Base-by-base conservation (phyloP, 805 yeast genomes). In the Ogataea wickerhamii region DNA sequence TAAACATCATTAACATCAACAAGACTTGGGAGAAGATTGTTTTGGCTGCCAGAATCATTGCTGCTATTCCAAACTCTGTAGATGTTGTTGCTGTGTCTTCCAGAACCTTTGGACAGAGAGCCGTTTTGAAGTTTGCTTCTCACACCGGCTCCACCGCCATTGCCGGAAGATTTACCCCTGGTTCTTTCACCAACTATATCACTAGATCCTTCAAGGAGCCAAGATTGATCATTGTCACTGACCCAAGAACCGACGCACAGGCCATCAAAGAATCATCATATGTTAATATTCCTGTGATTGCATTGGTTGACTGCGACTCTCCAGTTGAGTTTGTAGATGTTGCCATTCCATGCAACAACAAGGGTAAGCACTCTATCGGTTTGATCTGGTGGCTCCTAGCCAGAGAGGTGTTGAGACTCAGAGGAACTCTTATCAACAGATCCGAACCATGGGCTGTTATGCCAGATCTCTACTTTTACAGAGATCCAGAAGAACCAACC, bases 131-230 rank as follows among this genome's bases (percentile, higher is more conserved):
- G 80, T 93, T 84, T 68, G 97, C 99, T 68, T 87, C 96, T 63
- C 98, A 93, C 89, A 89, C 98, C 63, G 98, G 98, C 74, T 96
- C 98, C 60, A 91, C 98, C 61, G 89, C 99, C 70, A 91, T 93
- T 77, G 99, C 98, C 63, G 99, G 99, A 77, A 88, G 99, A 80
- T 93, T 93, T 86, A 93, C 98, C 64, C 99, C 99, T 76, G 99
- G 99, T 87, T 82, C 85, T 79, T 93, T 93, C 93, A 93, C 99
- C 71, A 93, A 93, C 81, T 93, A 93, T 80, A 93, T 91, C 80
- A 93, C 98, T 75, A 91, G 97, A 78, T 87, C 97, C 62, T 93
- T 93, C 96, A 93, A 91, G 80, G 99, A 93, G 81, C 99, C 99
- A 82, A 87, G 99, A 80, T 83, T 93, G 70, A 88, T 93, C 71